Base-by-base conservation (phyloP, 495 filamentous ascomycete genomes). In the Cryomyces minteri region DNA sequence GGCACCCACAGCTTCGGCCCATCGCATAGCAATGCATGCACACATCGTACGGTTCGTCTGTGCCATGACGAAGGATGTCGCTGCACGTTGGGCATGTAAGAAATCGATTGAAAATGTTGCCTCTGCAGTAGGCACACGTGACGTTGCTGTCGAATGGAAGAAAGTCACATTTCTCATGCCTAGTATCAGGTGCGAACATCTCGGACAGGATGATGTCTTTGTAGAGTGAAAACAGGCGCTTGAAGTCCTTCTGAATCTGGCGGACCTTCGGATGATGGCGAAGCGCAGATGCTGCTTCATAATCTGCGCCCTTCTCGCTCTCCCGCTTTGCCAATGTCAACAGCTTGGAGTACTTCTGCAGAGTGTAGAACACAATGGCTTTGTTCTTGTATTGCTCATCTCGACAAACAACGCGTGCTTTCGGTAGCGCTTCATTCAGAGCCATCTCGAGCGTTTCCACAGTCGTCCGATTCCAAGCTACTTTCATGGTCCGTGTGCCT, bases 21-120 rank as follows among this genome's bases (percentile, higher is more conserved):
- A 94, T 88, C 11, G 75, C 79, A 51, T 88, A 96, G 58, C 90
- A 98, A 39, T 98, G 88, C 77, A 98, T 84, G 58, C 90, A 98
- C 9, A 98, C 72, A 55, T 98, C 90, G 55, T 95, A 98, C 0
- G 79, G 63, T 12, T 63, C 63, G 7, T 62, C 60, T 1, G 46
- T 52, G 12, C 61, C 56, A n/a, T 68, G 58, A 37, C 52, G 54
- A 29, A 70, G 58, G 11, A 68, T 64, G 32, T 62, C 50, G 31
- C 80, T 69, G 56, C 90, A 96, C 34, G 71, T 71, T 33, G 81
- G 78, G 60, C 90, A 98, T 4, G 87, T 92, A 32, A 98, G 65
- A 54, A 96, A 98, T 5, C 88, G 77, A 59, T 98, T 98, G 69
- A 95, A 95, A 41, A 98, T 90, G 53, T 95, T 95, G 45, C 84